Base-by-base conservation (phyloP, 2,329 filamentous ascomycete genomes). In the Fusarium fracticaudum region DNA sequence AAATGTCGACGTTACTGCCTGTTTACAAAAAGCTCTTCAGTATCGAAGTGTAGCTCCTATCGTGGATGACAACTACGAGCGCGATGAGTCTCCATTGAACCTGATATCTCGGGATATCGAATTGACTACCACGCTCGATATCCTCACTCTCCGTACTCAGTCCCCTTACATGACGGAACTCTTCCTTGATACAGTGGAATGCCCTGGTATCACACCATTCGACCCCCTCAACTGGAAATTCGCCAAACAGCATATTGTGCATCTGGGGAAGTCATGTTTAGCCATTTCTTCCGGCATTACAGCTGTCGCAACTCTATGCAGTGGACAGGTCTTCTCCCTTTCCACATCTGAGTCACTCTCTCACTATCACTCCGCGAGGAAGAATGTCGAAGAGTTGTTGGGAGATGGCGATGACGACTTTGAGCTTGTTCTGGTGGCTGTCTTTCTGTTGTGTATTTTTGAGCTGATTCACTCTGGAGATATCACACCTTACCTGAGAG, bases 391-490 rank as follows among this genome's bases (percentile, higher is more conserved):
- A 17, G 44, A 60, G 1, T 4, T 60, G 1, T 7, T 54, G 6
- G 31, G 4, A 6, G 58, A 35, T n/a, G 12, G 11, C 4, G 20
- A 40, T 1, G 7, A 7, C 4, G 45, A 54, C 5, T 54, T 60
- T 24, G 45, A 33, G 0, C 3, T 26, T 14, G 9, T 5, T 1
- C 8, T 60, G 5, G 35, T 26, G 7, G 35, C 58, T 0, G 35
- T 22, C 5, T 60, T 60, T 6, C 18, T 60, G 17, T 17, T 33
- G 6, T 60, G 35, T 17, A 4, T 60, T 1, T 60, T 41, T 51
- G 58, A 60, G 12, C 6, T 60, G 13, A 26, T 60, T 0, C 26
- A 60, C 26, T n/a, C 45, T 7, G 45, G 58, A 24, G 26, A 40
- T 26, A 33, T 60, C 18, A 8, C 10, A 5, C 58, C 58, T 6